Evolutionary conservation across 257 asterid genomes (phyloP).

Genomic region (Nicotiana noctiflora): DNA sequence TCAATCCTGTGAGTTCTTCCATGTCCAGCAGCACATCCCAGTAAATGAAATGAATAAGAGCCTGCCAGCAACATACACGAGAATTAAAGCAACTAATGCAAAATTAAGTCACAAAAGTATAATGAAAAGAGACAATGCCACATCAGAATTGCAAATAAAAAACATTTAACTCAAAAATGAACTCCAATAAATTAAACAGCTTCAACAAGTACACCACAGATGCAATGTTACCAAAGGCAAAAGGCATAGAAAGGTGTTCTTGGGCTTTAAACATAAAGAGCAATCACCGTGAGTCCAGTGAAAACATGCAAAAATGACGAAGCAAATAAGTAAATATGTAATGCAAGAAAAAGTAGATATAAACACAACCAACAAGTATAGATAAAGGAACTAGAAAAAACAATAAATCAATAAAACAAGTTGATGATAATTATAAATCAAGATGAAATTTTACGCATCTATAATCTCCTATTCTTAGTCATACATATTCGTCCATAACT

Average conservation of each 20-base stretch:
- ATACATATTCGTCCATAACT: background rate
- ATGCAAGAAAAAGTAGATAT: background rate
- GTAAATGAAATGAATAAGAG: constrained; percentile 80
- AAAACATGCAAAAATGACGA: background rate
- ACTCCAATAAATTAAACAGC: background rate
- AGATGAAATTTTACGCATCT: background rate
- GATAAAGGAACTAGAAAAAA: background rate
- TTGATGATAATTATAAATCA: background rate
- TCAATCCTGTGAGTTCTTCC: constrained; percentile 85
- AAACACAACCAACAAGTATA: background rate
- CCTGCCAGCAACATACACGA: constrained; percentile 37
- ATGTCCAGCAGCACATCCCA: constrained; percentile 79
- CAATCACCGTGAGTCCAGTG: background rate
- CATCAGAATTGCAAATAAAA: background rate
- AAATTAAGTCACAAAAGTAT: background rate
- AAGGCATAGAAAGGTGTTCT: background rate
- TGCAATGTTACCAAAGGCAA: background rate
- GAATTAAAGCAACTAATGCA: constrained; percentile 3
- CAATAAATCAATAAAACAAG: background rate
- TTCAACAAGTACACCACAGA: background rate
- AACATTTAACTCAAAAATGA: background rate
- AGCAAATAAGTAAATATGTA: background rate
- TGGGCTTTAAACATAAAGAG: background rate
- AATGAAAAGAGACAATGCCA: background rate
- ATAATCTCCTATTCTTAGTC: background rate